Percentiles rank a stretch among this genome's conserved stretches.
Evolutionary conservation across 2,329 filamentous ascomycete species (phyloP).

Genomic region (Cladosporium sp.): DNA sequence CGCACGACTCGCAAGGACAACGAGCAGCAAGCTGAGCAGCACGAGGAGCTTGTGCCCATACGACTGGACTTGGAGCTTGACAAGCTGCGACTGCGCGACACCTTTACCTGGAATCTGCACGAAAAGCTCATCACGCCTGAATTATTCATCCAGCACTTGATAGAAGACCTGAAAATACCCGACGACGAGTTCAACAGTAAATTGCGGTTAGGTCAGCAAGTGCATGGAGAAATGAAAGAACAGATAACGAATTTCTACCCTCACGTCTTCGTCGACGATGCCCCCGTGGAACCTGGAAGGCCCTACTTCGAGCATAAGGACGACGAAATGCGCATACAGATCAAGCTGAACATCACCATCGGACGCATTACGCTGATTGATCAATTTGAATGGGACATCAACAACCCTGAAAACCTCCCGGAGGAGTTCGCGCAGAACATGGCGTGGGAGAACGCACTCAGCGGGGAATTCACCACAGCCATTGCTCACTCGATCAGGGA

Average conservation of each 20-base stretch:
- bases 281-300: constrained; percentile 81
- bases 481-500: constrained; percentile 98
- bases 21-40: constrained; percentile 79
- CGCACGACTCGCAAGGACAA: constrained; percentile 76
- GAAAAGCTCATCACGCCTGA: constrained; percentile 78
- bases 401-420: constrained; percentile 87
- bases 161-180: constrained; percentile 80
- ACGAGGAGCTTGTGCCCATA: constrained; percentile 88
- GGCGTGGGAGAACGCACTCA: constrained; percentile 83
- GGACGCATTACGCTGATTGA: constrained; percentile 90
- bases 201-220: constrained; percentile 43
- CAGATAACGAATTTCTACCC: constrained; percentile 93
- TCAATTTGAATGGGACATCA: constrained; percentile 99
- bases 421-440: constrained; percentile 91
- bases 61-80: constrained; percentile 93
- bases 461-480: constrained; percentile 93
- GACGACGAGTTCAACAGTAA: constrained; percentile 56
- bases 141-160: constrained; percentile 79
- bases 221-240: constrained; percentile 77
- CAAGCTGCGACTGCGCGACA: constrained; percentile 91
- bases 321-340: constrained; percentile 93
- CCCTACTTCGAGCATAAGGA: constrained; percentile 96
- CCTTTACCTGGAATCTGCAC: constrained; percentile 97
- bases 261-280: constrained; percentile 83
- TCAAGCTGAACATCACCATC: constrained; percentile 97